Evolutionary conservation across 768 basidiomycete genomes (phyloP), one percentile per base, ranked within the genome.

Genomic region (Glaciozyma martinii): DNA sequence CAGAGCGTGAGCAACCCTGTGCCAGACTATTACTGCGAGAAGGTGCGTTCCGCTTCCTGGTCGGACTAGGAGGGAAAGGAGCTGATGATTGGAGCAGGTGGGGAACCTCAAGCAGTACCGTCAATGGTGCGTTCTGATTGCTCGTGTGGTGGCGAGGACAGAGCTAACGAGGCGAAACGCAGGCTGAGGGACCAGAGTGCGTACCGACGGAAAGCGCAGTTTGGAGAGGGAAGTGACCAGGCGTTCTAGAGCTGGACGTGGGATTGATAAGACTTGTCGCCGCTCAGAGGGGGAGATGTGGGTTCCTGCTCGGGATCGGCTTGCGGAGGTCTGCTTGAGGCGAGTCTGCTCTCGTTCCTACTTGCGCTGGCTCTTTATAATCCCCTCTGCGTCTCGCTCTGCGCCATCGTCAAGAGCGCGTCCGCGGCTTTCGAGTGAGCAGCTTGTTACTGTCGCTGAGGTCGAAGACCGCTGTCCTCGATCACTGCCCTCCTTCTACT

Each of bases 11-110:
- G 75, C 19, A 61, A 61, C 49, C 60, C 60, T 1, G 60, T 52
- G 9, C 58, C 62, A 16, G 71, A 71, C 56, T 67, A 63, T 60
- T 68, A 68, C 59, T 68, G 71, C 43, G 73, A 74, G 52, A 74
- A 78, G 73, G 75, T 78, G 65, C 72, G 74, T 2, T 62, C 57
- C 19, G 4, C 46, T 23, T 47, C n/a, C n/a, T n/a, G n/a, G n/a
- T 47, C n/a, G 46, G 10, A 23, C 6, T 21, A 10, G 21, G 3
- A n/a, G 46, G 21, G 21, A n/a, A n/a, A 8, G 46, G 46, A n/a
- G 46, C 46, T 47, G 16, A 47, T 10, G 19, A 21, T 7, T 12
- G 46, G n/a, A 47, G n/a, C 16, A 47, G 49, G 19, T 43, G 19
- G 55, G 55, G 23, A 56, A 19, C 6, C 40, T 70, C 33, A 54